Evolutionary conservation across 164 flowering plant species (phyloP), one percentile per base, ranked within the genome.

Genomic region (Aristolochia contorta): DNA sequence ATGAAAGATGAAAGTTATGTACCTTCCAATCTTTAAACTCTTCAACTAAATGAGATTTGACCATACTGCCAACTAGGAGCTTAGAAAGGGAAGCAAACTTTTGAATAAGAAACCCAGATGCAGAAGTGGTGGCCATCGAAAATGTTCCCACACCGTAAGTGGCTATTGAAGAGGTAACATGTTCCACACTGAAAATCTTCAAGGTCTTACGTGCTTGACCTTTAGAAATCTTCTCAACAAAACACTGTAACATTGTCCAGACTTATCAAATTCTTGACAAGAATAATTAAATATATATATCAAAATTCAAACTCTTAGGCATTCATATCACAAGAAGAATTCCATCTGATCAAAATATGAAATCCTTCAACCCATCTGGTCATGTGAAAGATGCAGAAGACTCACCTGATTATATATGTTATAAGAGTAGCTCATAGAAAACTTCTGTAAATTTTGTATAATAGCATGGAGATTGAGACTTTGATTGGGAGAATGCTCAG

Each of bases 371-470:
- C 12, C 19, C 25, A 18, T 18, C 4, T 52, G 4, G 3, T 2
- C 4, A 52, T 2, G 4, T 52, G 2, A 52, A 52, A 52, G 23
- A 52, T 15, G 55, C 23, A 19, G 23, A 18, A 47, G 32, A 18
- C 16, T 66, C 47, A 72, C 75, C 71, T 72, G 71, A 27, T 63
- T 59, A 61, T 56, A 60, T 47, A 72, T 60, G 69, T 61, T 64
- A 56, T 64, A 72, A 16, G 56, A 62, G 60, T 68, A 72, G 27
- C 53, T 47, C 32, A 48, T 50, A 43, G 66, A 56, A 47, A 72
- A 64, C 56, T 72, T 47, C 47, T 53, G 52, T 51, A 72, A 62
- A 65, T 64, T 65, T 60, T 57, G 68, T 49, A 60, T 56, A 46
- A 64, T 57, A 25, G 46, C 68, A 50, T 46, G 19, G 60, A 72